Base-by-base conservation (phyloP, 1,284 basidiomycete species). In the Ustilago loliicola region DNA sequence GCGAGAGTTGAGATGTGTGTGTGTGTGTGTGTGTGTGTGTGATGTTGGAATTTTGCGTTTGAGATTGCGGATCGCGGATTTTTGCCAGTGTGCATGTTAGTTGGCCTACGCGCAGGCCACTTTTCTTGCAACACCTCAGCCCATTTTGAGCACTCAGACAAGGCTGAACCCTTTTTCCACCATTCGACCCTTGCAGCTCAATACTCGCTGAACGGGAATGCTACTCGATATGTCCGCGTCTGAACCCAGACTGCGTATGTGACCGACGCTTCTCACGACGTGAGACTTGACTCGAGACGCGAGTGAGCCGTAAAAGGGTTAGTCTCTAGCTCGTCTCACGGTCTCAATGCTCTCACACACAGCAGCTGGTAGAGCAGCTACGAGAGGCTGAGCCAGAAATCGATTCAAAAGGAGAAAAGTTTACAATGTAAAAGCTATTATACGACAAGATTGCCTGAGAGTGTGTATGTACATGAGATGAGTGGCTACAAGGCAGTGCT, bases 401-500 rank as follows among this genome's bases (percentile, higher is more conserved):
- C n/a, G 2, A 21, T 45, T 45, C 7, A 0, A 30, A n/a, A 10
- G 27, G 17, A 30, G 10, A 21, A 55, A 38, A 8, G 42, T 19
- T 57, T 45, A 57, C 55, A 57, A 45, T 45, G 9, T 21, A n/a
- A 17, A 45, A 57, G 55, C 25, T 29, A 36, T 13, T 10, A 13
- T 40, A 21, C 42, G 42, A 45, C n/a, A 21, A 45, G 11, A 21
- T 45, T 45, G 42, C 21, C 42, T 45, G 42, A n/a, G 21, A 13
- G 17, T 55, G 57, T 55, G 57, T 72, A 72, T 72, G 38, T 72
- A 72, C 70, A 72, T 57, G 70, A 48, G 45, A 21, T 1, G 47
- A 30, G 29, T 30, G 23, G 29, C 25, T 27, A n/a, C n/a, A n/a
- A 11, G 5, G 38, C 30, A 17, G 17, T 5, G 19, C 27, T n/a